Evolutionary conservation across 768 basidiomycete genomes (phyloP), one percentile per base, ranked within the genome.

Genomic region (Xerocomellus chrysenteron): DNA sequence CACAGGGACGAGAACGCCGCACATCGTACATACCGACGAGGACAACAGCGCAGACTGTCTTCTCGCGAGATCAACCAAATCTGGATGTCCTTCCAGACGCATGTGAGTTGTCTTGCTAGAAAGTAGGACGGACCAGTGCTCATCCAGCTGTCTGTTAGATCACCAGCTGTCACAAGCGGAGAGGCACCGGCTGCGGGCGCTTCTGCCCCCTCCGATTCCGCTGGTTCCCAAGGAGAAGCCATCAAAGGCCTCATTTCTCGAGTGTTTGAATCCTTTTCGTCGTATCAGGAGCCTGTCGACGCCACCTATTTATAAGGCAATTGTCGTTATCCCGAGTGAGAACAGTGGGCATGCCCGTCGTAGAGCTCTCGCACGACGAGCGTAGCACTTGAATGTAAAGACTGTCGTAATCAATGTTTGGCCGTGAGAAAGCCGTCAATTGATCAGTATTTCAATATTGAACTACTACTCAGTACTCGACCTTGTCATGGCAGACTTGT

Each of bases 401-500:
- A 32, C 16, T n/a, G 3, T 37, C 11, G 11, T 32, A 32, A 32
- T 32, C 30, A 32, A 11, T 32, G 32, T 21, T 17, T 10, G 21
- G 21, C 17, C 65, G 65, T 66, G 65, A 40, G 66, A 66, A 65
- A 44, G 45, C 48, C 33, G 24, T 37, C 40, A 37, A 48, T 48
- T 46, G 44, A 42, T 54, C n/a, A 30, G 30, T 30, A 30, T 30
- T 30, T 30, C 9, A 10, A 32, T 11, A 32, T 32, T 32, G 32
- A 32, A 11, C 32, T 11, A 10, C 26, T 11, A 39, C 21, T 17
- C 28, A 46, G 35, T 36, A 28, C 46, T 64, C 16, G 24, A 26
- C 35, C 50, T 37, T 19, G 10, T 42, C 47, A 77, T 76, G 74
- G 70, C 68, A 57, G 71, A 73, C 61, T 58, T 62, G 47, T 36